phyloP scores from a whole-genome alignment of 2,329 filamentous ascomycete genomes.

The Sphaceloma murrayae region DNA sequence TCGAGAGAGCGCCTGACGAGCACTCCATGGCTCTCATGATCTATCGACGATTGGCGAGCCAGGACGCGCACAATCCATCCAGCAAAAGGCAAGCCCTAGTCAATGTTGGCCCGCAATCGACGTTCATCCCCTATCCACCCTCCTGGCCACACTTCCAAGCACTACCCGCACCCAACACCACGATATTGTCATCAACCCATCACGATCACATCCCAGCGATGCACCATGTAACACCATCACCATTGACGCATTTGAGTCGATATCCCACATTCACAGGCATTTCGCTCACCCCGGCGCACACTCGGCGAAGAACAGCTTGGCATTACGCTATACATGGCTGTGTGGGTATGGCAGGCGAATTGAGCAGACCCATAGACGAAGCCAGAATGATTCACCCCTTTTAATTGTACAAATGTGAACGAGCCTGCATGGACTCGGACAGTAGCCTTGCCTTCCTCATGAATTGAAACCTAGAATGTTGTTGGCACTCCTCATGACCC shows the following conservation, averaged over 20 bases:
- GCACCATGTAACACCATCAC: constrained; percentile 15
- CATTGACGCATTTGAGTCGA: constrained; percentile 13
- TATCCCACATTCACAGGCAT: constrained; percentile 2
- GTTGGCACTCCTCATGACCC: constrained; percentile 45
- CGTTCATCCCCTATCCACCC: no score
- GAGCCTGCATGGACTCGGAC: no score
- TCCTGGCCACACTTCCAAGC: constrained; percentile 1
- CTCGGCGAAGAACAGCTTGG: background rate
- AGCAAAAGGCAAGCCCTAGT: constrained; percentile 1
- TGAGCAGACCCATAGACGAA: constrained; percentile 14
- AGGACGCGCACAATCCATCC: background rate
- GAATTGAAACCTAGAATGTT: constrained; percentile 43
- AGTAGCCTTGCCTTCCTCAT: no score
- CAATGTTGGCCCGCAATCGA: no score
- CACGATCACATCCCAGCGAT: constrained; percentile 10
- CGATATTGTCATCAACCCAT: no score
- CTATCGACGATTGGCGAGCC: no score
- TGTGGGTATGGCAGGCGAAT: background rate
- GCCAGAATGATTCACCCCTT: constrained; percentile 12
- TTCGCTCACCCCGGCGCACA: constrained; percentile 9
- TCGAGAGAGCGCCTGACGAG: no score
- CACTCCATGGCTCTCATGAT: no score
- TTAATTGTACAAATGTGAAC: background rate
- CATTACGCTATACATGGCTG: background rate
- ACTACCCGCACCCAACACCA: constrained; percentile 7